A percentile compares a stretch with the other conserved stretches of the same genome.
phyloP scores from a whole-genome alignment of 2,329 filamentous ascomycete genomes.

The Cladobotryum mycophilum region DNA sequence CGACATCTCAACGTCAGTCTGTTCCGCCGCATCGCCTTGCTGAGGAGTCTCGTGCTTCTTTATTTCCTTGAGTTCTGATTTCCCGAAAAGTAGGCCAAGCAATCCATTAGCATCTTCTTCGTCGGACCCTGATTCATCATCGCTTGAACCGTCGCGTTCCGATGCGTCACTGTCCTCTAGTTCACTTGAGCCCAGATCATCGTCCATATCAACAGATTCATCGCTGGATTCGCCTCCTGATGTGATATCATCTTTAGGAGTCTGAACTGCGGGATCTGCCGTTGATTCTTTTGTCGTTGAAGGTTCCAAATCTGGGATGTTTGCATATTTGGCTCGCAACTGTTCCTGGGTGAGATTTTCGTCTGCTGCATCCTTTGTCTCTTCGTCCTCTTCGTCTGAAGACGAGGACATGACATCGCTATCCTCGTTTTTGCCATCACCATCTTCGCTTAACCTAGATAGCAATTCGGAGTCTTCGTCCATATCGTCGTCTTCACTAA shows the following conservation, averaged over 20 bases:
- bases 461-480: slow-evolving; percentile 28
- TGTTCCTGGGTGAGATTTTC: slow-evolving; percentile 65
- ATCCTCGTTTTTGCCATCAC: slow-evolving; percentile 35
- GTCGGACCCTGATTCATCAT: slow-evolving; percentile 39
- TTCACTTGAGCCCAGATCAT: slow-evolving; percentile 56
- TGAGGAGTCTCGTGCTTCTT: slow-evolving; percentile 32
- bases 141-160: slow-evolving; percentile 26
- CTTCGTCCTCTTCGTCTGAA: slow-evolving; percentile 57
- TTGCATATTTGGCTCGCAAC: slow-evolving; percentile 61
- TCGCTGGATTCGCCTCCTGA: slow-evolving; percentile 48
- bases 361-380: slow-evolving; percentile 47
- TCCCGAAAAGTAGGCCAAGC: slow-evolving; percentile 53
- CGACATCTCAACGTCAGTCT: slow-evolving; percentile 20
- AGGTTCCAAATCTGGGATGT: slow-evolving; percentile 46
- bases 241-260: slow-evolving; percentile 17
- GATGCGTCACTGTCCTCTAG: slow-evolving; percentile 36
- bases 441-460: slow-evolving; percentile 28
- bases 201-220: slow-evolving; percentile 63
- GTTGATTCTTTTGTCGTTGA: slow-evolving; percentile 20
- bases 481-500: slow-evolving; percentile 31
- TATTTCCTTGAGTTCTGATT: slow-evolving; percentile 50
- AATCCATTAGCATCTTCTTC: slow-evolving; percentile 43
- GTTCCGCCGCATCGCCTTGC: slow-evolving; percentile 11
- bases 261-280: slow-evolving; percentile 18
- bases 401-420: slow-evolving; percentile 54